A percentile compares a stretch with the other conserved stretches of the same genome.
These are phyloP conservation scores for Metschnikowia noctiluminum DNA, from an alignment of 805 yeast species.

Conservation along the genomic window DNA sequence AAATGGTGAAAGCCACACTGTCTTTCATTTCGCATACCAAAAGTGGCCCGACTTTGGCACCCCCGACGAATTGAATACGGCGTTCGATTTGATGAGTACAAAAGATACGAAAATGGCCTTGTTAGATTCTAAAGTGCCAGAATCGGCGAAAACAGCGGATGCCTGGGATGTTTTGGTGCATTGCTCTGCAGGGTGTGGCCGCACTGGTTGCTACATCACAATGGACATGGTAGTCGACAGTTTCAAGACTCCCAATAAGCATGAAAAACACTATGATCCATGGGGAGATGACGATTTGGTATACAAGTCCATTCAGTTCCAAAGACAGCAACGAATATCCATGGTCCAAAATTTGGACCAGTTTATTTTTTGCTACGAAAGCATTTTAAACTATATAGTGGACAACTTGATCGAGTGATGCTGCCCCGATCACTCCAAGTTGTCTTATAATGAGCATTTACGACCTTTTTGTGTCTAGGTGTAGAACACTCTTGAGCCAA, in stretches of 20 bases:
- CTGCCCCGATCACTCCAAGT: no score
- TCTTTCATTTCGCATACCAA: conserved; percentile 39
- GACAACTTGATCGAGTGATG: conserved; percentile 7
- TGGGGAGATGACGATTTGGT: conserved; percentile 49
- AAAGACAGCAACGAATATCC: conserved; percentile 71
- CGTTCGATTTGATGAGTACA: conserved; percentile 30
- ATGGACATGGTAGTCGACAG: conserved; percentile 39
- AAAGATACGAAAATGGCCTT: conserved; percentile 27
- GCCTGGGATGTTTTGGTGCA: conserved; percentile 38
- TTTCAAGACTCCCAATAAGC: conserved; percentile 18
- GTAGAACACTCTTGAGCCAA: background rate
- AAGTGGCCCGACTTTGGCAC: conserved; percentile 50
- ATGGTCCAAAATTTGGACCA: conserved; percentile 85
- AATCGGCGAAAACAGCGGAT: conserved; percentile 3
- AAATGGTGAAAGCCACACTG: conserved; percentile 14
- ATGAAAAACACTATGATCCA: conserved; percentile 23
- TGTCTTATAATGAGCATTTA: no score
- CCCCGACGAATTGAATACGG: conserved; percentile 30
- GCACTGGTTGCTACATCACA: conserved; percentile 52
- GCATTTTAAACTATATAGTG: conserved; percentile 16
- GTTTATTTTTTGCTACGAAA: conserved; percentile 70
- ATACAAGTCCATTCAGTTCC: conserved; percentile 57
- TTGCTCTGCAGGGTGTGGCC: conserved; percentile 61
- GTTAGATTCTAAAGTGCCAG: conserved; percentile 1
- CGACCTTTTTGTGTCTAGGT: no score